Conservation (phyloP, 2,329 filamentous ascomycete species). For the Fusarium foetens region DNA sequence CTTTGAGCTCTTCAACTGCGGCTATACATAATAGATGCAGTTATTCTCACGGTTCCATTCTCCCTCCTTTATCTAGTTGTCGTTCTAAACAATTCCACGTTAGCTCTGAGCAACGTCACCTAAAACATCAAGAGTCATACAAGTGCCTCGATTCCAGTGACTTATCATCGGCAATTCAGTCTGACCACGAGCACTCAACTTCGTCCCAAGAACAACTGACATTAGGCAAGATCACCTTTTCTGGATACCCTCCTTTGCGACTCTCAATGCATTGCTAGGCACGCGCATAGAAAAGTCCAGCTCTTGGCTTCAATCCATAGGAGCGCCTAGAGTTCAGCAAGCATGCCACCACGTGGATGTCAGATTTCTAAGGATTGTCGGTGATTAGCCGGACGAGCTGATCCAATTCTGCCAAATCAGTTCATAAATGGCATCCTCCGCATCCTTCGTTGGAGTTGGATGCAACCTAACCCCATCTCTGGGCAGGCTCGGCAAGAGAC, state of each 20-base stretch:
- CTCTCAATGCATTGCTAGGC: neutral
- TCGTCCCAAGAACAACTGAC: rapidly evolving
- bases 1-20: rapidly evolving
- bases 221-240: rapidly evolving
- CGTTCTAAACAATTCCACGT: neutral
- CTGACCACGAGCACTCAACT: rapidly evolving
- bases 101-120: too few species aligned
- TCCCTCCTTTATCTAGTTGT: rapidly evolving
- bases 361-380: neutral
- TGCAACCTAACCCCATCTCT: neutral
- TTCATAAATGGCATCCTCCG: neutral
- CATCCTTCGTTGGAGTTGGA: neutral
- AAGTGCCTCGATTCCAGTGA: too few species aligned
- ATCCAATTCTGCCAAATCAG: neutral
- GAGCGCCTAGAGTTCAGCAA: neutral
- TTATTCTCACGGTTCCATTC: rapidly evolving
- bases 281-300: neutral
- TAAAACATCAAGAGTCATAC: too few species aligned
- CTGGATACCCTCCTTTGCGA: neutral
- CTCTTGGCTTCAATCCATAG: neutral
- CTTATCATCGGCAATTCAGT: rapidly evolving
- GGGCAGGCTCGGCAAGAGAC: neutral
- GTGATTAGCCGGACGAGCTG: neutral
- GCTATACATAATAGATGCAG: rapidly evolving
- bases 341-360: neutral